Conservation (phyloP, 257 asterid species). For the Nicotiana tabacum region DNA sequence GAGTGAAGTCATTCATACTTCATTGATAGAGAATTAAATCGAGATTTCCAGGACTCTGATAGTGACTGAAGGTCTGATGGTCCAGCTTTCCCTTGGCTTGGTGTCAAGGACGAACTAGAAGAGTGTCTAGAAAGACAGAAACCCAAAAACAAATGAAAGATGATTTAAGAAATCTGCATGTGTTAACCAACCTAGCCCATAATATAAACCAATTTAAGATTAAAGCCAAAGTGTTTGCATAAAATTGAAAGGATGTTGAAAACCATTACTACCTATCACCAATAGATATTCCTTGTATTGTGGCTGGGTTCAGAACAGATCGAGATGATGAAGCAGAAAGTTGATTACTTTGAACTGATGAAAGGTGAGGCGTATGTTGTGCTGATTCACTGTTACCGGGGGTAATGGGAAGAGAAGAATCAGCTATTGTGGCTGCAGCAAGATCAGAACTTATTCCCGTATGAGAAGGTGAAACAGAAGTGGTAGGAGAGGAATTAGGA, state of each 20-base stretch:
- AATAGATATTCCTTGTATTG: conserved; percentile 28
- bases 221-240: not conserved
- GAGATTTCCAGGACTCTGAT: conserved; percentile 79
- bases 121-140: conserved; percentile 36
- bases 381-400: conserved; percentile 23
- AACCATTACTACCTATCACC: conserved; percentile 45
- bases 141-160: conserved; percentile 5
- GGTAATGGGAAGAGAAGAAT: conserved; percentile 23
- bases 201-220: not conserved
- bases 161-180: not conserved
- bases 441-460: conserved; percentile 40
- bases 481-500: conserved; percentile 42
- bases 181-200: not conserved
- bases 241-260: conserved; percentile 9
- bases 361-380: conserved; percentile 16
- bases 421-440: conserved; percentile 24
- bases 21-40: conserved; percentile 65
- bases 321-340: conserved; percentile 51
- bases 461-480: conserved; percentile 30
- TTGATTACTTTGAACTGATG: conserved; percentile 32
- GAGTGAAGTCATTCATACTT: conserved; percentile 42
- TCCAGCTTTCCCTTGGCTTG: conserved; percentile 65
- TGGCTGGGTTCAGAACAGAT: conserved; percentile 26
- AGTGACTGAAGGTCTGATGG: conserved; percentile 70
- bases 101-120: conserved; percentile 32